Evolutionary conservation across 441 rosid species (phyloP), one percentile per base, ranked within the genome.

Genomic region (Breynia disticha): DNA sequence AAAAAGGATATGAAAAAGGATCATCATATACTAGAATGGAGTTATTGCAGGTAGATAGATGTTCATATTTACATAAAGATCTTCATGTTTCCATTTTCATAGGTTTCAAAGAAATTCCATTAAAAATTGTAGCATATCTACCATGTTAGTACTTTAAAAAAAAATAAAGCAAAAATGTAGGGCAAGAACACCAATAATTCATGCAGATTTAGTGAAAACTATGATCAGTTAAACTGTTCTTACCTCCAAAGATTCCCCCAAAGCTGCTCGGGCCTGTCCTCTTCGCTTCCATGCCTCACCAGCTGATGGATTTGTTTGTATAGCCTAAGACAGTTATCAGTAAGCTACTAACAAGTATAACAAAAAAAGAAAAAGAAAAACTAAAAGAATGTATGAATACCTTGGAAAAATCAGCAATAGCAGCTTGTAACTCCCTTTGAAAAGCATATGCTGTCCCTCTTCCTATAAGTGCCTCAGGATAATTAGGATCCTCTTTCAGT

Each of bases 271-370:
- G 51, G 97, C 99, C 68, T 93, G 99, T 57, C 99, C 96, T 74
- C 99, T 89, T 61, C 96, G 84, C 76, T 93, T 93, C 99, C 99
- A 93, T 49, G 97, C 99, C 87, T 93, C 99, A 66, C 90, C 86
- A 59, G 97, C 99, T 48, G 81, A 81, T 44, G 96, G 95, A 68
- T 89, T 89, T 45, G 79, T 73, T 82, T 83, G 74, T 65, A 93
- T 81, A 50, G 99, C 99, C 99, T 93, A 70, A 57, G 61, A 59
- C 55, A 63, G 50, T 46, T 50, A 70, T 52, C 19, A 41, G 55
- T 39, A 37, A 59, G 60, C 22, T 48, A 51, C n/a, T 46, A 22
- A 51, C 38, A 67, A 62, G 50, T 39, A 66, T 53, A 52, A 41
- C 38, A 14, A 44, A 17, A 17, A 18, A 45, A 5, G 48, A 12